Conservation (phyloP, 129 eudicot species). For the Saussurea involucrata region DNA sequence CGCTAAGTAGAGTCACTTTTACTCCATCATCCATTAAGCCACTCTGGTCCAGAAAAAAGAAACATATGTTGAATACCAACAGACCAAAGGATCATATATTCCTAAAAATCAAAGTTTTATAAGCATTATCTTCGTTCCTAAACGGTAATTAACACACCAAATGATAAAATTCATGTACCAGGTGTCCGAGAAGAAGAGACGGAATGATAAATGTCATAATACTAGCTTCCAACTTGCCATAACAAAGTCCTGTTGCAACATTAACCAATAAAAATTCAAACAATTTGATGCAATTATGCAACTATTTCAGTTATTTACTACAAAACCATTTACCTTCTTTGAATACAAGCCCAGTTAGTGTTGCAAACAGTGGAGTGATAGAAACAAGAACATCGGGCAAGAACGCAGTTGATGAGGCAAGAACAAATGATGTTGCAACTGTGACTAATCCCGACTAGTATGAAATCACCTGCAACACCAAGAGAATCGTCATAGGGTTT, state of each 20-base stretch:
- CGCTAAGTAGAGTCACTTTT: slow-evolving; percentile 54
- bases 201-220: slow-evolving; percentile 81
- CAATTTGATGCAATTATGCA: background rate
- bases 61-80: background rate
- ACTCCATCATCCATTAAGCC: slow-evolving; percentile 85
- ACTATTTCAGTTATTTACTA: background rate
- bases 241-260: slow-evolving; percentile 71
- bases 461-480: slow-evolving; percentile 54
- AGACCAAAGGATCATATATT: background rate
- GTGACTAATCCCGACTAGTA: slow-evolving; percentile 85
- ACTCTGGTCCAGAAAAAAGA: slow-evolving; percentile 38
- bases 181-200: slow-evolving; percentile 76
- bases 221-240: slow-evolving; percentile 95
- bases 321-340: slow-evolving; percentile 70
- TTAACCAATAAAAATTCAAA: slow-evolving; percentile 1
- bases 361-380: slow-evolving; percentile 85
- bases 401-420: slow-evolving; percentile 61
- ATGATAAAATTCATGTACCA: slow-evolving; percentile 48
- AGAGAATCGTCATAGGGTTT: background rate
- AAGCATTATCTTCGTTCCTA: background rate
- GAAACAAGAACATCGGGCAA: slow-evolving; percentile 42
- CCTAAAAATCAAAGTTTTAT: background rate
- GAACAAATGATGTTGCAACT: slow-evolving; percentile 79
- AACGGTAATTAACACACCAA: background rate
- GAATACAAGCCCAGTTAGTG: slow-evolving; percentile 87